Evolutionary conservation across 83 land plant species (phyloP).

Genomic region (Thuja plicata): DNA sequence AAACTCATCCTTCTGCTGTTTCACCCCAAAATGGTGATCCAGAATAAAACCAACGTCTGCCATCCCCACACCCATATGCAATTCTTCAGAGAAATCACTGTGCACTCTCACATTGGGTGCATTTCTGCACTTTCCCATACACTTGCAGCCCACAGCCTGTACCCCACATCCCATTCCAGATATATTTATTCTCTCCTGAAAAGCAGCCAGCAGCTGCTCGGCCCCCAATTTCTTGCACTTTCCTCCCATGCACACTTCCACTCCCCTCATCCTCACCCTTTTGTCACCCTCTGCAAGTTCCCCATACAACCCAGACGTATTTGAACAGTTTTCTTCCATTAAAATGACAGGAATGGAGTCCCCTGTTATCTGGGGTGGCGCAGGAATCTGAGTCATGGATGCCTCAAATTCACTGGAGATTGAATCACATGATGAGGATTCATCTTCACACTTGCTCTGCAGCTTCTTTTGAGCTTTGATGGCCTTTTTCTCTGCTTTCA

Average conservation of each 20-base stretch:
- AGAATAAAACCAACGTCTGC: slow-evolving; percentile 42
- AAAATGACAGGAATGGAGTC: background rate
- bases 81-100: background rate
- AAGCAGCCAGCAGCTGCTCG: slow-evolving; percentile 35
- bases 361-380: background rate
- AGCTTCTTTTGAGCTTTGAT: background rate
- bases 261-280: background rate
- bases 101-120: slow-evolving; percentile 55
- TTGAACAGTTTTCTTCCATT: background rate
- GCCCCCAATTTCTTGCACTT: slow-evolving; percentile 68
- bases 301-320: background rate
- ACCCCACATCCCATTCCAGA: slow-evolving; percentile 20
- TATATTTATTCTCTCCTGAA: slow-evolving; percentile 19
- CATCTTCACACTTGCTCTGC: slow-evolving; percentile 2
- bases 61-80: slow-evolving; percentile 43
- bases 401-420: slow-evolving; percentile 39
- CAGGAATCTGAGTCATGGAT: no score
- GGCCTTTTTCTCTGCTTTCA: slow-evolving; percentile 33
- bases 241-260: slow-evolving; percentile 67
- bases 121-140: slow-evolving; percentile 66
- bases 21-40: slow-evolving; percentile 23
- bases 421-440: slow-evolving; percentile 26
- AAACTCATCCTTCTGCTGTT: background rate
- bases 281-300: background rate
- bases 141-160: slow-evolving; percentile 63